Conservation (phyloP, 2,329 filamentous ascomycete species). For the Lachnellula cervina region DNA sequence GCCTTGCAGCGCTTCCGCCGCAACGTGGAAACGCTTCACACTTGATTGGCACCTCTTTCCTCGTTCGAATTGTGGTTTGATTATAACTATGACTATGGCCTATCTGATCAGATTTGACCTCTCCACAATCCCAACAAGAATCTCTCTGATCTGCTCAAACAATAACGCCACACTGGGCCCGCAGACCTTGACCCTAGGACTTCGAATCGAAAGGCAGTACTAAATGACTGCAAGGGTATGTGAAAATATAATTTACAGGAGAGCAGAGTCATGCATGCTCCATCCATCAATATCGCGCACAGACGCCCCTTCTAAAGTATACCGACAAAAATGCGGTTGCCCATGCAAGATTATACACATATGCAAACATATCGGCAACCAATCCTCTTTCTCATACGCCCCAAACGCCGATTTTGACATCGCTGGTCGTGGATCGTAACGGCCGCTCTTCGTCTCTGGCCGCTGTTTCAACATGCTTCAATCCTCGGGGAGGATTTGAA, state of each 20-base stretch:
- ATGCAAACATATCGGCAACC: slow-evolving; percentile 21
- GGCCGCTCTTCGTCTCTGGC: slow-evolving; percentile 9
- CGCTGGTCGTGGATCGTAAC: slow-evolving; percentile 26
- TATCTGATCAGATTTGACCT: neutral
- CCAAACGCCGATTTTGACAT: slow-evolving; percentile 24
- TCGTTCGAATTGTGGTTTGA: neutral
- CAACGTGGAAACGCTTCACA: neutral
- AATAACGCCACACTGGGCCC: neutral
- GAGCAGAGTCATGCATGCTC: slow-evolving; percentile 11
- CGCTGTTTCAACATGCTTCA: slow-evolving; percentile 14
- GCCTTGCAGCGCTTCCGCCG: neutral
- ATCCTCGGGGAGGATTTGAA: slow-evolving; percentile 3
- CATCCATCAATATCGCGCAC: slow-evolving; percentile 16
- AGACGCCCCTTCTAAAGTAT: slow-evolving; percentile 25
- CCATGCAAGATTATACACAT: slow-evolving; percentile 23
- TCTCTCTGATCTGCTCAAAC: neutral
- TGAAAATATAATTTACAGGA: slow-evolving; percentile 25
- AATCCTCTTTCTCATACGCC: slow-evolving; percentile 17
- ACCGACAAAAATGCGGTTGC: slow-evolving; percentile 17
- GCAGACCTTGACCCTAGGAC: neutral
- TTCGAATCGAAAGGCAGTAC: slow-evolving; percentile 16
- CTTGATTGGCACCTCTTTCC: neutral
- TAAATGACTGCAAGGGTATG: slow-evolving; percentile 25
- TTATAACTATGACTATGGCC: neutral
- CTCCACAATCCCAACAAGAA: neutral